These are phyloP conservation scores for Tephrocybe sp. DNA, from an alignment of 768 basidiomycete species.

Conservation along the genomic window DNA sequence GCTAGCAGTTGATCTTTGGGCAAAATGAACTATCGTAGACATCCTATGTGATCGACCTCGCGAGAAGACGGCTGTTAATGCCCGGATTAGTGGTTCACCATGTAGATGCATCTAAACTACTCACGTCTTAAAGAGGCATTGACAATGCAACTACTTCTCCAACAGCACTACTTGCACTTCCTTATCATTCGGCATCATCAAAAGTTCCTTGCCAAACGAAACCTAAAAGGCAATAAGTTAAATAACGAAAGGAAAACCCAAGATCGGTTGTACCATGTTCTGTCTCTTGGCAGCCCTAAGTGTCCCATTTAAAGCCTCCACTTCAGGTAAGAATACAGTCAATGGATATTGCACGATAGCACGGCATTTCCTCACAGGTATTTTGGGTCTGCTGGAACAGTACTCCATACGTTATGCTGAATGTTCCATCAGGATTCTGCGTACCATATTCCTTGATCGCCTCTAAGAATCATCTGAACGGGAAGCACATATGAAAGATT, in stretches of 20 bases:
- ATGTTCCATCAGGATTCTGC: slow-evolving; percentile 33
- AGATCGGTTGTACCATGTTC: slow-evolving; percentile 33
- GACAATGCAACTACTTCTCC: slow-evolving; percentile 24
- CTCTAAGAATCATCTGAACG: slow-evolving; percentile 21
- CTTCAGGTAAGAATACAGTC: slow-evolving; percentile 24
- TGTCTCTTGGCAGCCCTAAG: slow-evolving; percentile 43
- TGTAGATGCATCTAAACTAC: too few species aligned
- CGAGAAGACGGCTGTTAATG: too few species aligned
- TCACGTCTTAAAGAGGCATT: too few species aligned
- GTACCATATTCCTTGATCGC: slow-evolving; percentile 43
- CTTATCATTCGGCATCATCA: slow-evolving; percentile 51
- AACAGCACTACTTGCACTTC: slow-evolving; percentile 41
- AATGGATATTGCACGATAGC: neutral
- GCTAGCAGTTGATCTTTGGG: too few species aligned
- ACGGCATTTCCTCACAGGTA: slow-evolving; percentile 30
- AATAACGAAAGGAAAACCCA: neutral
- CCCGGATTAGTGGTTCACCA: too few species aligned
- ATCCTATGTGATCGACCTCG: too few species aligned
- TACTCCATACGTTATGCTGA: slow-evolving; percentile 37
- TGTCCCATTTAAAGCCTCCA: slow-evolving; percentile 49
- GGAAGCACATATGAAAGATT: neutral
- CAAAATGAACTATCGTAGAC: too few species aligned
- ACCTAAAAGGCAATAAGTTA: slow-evolving; percentile 25
- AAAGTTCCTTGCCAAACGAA: slow-evolving; percentile 40
- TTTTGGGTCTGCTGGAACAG: slow-evolving; percentile 47